phyloP scores from a whole-genome alignment of 306 rosid genomes.

The Prunus mume region DNA sequence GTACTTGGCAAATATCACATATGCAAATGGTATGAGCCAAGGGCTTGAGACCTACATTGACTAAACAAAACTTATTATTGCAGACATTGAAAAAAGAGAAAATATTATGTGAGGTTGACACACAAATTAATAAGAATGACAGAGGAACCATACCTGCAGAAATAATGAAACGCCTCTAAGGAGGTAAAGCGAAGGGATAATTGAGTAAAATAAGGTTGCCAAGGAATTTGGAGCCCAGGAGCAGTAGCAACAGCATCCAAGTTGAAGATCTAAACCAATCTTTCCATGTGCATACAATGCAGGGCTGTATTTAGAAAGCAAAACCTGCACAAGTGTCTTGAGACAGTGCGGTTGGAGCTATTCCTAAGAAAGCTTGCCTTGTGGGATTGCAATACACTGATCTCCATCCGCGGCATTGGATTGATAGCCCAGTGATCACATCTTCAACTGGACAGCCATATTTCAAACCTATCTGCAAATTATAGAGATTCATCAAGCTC shows the following conservation, averaged over 20 bases:
- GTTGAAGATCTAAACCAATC: slow-evolving; percentile 57
- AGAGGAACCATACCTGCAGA: slow-evolving; percentile 46
- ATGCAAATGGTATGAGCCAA: slow-evolving; percentile 77
- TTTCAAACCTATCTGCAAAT: slow-evolving; percentile 59
- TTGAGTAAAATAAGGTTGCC: slow-evolving; percentile 49
- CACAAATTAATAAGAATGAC: background rate
- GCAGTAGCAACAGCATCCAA: slow-evolving; percentile 50
- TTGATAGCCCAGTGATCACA: slow-evolving; percentile 70
- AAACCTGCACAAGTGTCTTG: slow-evolving; percentile 58
- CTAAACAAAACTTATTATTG: background rate
- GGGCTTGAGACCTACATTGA: slow-evolving; percentile 60
- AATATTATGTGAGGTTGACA: background rate
- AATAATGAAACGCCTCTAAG: slow-evolving; percentile 59
- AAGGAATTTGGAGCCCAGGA: slow-evolving; percentile 59
- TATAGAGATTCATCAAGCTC: background rate
- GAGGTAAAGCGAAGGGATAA: slow-evolving; percentile 70
- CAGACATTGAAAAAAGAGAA: background rate
- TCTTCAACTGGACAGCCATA: slow-evolving; percentile 84
- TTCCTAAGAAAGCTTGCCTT: slow-evolving; percentile 67
- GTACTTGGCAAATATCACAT: slow-evolving; percentile 42
- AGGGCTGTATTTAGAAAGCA: slow-evolving; percentile 59
- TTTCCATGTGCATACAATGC: slow-evolving; percentile 50
- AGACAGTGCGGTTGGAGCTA: slow-evolving; percentile 53
- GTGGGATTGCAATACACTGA: slow-evolving; percentile 61
- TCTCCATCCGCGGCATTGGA: slow-evolving; percentile 70